Percentiles rank a stretch among this genome's conserved stretches.
These are phyloP conservation scores for Amoeboaphelidium protococcarum DNA, from an alignment of 371 early-diverging fungal genomes.

Conservation along the genomic window DNA sequence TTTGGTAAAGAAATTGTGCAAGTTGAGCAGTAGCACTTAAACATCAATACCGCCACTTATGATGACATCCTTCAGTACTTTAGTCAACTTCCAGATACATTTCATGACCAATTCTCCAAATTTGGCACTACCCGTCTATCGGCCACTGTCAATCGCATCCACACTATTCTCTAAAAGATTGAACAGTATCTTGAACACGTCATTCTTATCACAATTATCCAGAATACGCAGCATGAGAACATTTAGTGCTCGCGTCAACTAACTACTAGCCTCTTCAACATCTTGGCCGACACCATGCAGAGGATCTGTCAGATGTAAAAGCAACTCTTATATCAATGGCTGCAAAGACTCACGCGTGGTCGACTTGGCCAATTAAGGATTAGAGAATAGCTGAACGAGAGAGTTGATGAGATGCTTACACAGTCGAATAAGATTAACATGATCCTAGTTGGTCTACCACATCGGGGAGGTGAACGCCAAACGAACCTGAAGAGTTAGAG, in stretches of 20 bases:
- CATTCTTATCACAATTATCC: constrained; percentile 48
- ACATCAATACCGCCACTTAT: constrained; percentile 5
- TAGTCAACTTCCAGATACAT: constrained; percentile 81
- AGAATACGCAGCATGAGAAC: constrained; percentile 59
- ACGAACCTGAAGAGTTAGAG: constrained; percentile 47
- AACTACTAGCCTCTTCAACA: constrained; percentile 2
- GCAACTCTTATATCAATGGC: constrained; percentile 37
- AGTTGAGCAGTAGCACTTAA: constrained; percentile 32
- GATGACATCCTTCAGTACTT: constrained; percentile 32
- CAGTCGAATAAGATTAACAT: constrained; percentile 10
- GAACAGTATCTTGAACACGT: constrained; percentile 6
- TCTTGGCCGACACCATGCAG: background rate
- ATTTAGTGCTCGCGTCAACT: constrained; percentile 48
- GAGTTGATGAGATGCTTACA: constrained; percentile 52
- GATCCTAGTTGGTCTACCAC: constrained; percentile 14
- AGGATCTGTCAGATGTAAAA: constrained; percentile 7
- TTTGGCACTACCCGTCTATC: constrained; percentile 26
- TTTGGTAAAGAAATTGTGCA: constrained; percentile 49
- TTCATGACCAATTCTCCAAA: constrained; percentile 77
- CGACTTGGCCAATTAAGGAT: constrained; percentile 26
- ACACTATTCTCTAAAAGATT: constrained; percentile 7
- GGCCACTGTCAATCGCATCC: constrained; percentile 1
- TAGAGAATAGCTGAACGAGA: constrained; percentile 42
- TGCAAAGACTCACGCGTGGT: constrained; percentile 31
- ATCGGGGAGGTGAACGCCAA: constrained; percentile 35